Percentiles rank a stretch among this genome's conserved stretches.
These are phyloP conservation scores for Colletotrichum tamarilloi DNA, from an alignment of 2,329 filamentous ascomycete genomes.

Conservation along the genomic window DNA sequence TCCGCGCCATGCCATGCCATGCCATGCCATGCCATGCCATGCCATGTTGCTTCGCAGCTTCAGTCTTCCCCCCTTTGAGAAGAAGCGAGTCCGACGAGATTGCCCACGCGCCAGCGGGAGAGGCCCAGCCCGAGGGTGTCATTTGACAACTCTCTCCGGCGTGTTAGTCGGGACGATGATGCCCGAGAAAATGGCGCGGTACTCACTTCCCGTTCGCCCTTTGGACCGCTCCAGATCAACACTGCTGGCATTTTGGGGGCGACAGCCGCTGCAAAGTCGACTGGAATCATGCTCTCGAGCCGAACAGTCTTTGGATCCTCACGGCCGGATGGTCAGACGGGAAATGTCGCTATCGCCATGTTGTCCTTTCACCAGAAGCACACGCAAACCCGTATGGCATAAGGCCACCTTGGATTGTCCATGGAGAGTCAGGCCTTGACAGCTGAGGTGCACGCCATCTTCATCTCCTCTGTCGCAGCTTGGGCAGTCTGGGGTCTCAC, in stretches of 20 bases:
- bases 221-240: conserved; percentile 21
- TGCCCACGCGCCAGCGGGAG: background rate
- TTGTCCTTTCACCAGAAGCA: background rate
- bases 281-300: background rate
- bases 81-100: background rate
- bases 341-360: background rate
- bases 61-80: background rate
- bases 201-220: conserved; percentile 6
- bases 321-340: background rate
- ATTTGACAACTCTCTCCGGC: background rate
- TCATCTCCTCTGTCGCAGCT: conserved; percentile 19
- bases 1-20: background rate
- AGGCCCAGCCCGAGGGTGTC: background rate
- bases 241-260: background rate
- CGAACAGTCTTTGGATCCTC: background rate
- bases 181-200: conserved; percentile 13
- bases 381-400: background rate
- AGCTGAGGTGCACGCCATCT: conserved; percentile 1
- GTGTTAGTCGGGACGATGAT: background rate
- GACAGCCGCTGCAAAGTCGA: conserved; percentile 4
- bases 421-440: background rate
- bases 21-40: background rate
- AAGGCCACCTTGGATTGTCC: background rate
- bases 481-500: background rate
- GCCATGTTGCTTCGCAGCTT: conserved; percentile 5